These are phyloP conservation scores for Helichrysum umbraculigerum DNA, from an alignment of 129 eudicot species.

Conservation along the genomic window DNA sequence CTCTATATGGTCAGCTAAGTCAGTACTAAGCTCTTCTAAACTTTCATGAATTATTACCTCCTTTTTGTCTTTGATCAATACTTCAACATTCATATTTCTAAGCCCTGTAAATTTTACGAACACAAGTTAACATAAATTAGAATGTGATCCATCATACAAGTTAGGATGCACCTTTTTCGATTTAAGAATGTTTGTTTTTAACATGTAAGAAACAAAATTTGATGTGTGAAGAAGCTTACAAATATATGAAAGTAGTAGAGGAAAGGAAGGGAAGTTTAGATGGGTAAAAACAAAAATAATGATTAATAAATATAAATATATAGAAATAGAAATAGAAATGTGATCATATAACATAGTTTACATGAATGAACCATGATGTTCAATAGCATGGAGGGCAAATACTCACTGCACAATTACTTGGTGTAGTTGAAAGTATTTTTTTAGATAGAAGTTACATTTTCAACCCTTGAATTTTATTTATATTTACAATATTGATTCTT, in stretches of 20 bases:
- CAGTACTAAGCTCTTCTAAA: conserved; percentile 55
- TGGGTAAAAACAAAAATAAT: neutral
- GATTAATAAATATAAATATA: neutral
- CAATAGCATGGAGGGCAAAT: too few species aligned
- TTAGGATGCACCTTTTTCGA: too few species aligned
- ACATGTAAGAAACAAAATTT: too few species aligned
- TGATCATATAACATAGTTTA: too few species aligned
- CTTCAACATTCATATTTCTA: conserved; percentile 47
- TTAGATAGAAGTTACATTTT: too few species aligned
- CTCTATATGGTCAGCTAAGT: conserved; percentile 67
- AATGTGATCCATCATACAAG: too few species aligned
- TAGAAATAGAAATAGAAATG: conserved; percentile 13
- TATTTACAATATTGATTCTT: too few species aligned
- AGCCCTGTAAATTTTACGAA: neutral
- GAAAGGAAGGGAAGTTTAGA: conserved; percentile 28
- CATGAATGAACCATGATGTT: too few species aligned
- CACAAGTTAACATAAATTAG: neutral
- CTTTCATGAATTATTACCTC: conserved; percentile 60
- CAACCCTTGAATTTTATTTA: too few species aligned
- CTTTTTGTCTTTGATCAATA: conserved; percentile 40
- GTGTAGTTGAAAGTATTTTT: too few species aligned
- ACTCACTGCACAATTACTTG: too few species aligned
- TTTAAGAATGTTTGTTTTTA: too few species aligned
- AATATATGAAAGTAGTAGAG: conserved; percentile 33
- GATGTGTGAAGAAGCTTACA: neutral